These are phyloP conservation scores for Cyberlindnera petersonii DNA, from an alignment of 805 yeast genomes.

Conservation along the genomic window DNA sequence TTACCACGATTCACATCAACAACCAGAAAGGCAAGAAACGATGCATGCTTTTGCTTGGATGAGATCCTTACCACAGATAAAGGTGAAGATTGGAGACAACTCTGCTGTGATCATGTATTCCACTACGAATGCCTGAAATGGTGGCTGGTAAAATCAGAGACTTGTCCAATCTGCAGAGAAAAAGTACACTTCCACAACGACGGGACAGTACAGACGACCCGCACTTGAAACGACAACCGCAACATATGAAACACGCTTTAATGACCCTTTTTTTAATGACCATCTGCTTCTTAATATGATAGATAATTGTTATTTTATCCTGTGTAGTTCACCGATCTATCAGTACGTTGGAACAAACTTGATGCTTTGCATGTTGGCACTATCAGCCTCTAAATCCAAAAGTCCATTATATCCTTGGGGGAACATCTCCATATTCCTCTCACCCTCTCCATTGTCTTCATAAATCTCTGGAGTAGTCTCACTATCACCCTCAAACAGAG, in stretches of 20 bases:
- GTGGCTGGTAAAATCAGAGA: conserved; percentile 23
- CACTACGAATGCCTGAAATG: conserved; percentile 24
- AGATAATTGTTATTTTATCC: too few relatives aligned
- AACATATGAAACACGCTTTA: too few relatives aligned
- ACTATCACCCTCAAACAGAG: conserved; percentile 9
- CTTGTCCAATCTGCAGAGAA: conserved; percentile 25
- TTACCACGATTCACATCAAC: background rate
- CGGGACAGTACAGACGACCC: too few relatives aligned
- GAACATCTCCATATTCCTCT: background rate
- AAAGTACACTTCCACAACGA: conserved; percentile 3
- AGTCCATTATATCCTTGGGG: background rate
- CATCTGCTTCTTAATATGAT: too few relatives aligned
- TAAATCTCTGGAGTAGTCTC: background rate
- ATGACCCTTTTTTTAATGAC: too few relatives aligned
- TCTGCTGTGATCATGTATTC: conserved; percentile 21
- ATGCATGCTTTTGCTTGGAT: conserved; percentile 22
- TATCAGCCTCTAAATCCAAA: background rate
- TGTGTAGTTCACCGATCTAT: background rate
- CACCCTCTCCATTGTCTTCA: background rate
- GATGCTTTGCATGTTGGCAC: conserved; percentile 2
- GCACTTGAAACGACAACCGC: too few relatives aligned
- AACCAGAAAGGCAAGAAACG: conserved; percentile 1
- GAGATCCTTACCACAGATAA: background rate
- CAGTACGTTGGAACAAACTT: conserved; percentile 3
- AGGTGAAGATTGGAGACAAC: conserved; percentile 9